Evolutionary conservation across 2,329 filamentous ascomycete species (phyloP).

Genomic region (Pochonia chlamydosporia): DNA sequence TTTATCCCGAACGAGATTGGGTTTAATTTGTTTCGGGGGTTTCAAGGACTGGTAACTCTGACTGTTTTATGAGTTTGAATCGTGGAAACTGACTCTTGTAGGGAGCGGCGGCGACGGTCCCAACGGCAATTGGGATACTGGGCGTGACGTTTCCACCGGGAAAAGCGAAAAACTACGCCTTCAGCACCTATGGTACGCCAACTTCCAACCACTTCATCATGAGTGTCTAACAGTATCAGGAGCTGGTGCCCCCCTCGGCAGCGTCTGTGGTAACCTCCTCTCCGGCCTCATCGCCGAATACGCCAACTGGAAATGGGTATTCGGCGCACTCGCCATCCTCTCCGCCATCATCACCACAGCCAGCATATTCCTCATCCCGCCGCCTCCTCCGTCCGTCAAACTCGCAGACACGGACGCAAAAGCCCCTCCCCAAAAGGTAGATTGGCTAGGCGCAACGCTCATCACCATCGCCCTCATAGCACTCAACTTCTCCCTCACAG

Average conservation of each 20-base stretch:
- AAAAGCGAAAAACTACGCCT: constrained; percentile 65
- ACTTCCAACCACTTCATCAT: neutral
- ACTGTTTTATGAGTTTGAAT: neutral
- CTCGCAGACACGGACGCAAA: neutral
- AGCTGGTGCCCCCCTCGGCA: constrained; percentile 59
- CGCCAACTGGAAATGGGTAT: constrained; percentile 61
- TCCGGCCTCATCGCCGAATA: constrained; percentile 59
- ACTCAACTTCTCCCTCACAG: constrained; percentile 60
- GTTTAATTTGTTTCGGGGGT: constrained; percentile 59
- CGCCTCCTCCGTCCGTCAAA: constrained; percentile 27
- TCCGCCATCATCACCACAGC: constrained; percentile 50
- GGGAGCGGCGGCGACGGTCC: constrained; percentile 64
- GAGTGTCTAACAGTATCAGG: constrained; percentile 24
- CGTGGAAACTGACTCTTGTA: too few relatives aligned
- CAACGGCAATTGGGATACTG: constrained; percentile 65
- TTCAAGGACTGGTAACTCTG: constrained; percentile 51
- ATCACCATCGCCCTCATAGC: constrained; percentile 57
- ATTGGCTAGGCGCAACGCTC: constrained; percentile 61
- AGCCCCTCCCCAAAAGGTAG: constrained; percentile 35
- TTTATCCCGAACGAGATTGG: constrained; percentile 62
- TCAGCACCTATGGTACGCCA: constrained; percentile 52
- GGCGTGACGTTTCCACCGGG: constrained; percentile 62
- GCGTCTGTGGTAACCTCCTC: constrained; percentile 59
- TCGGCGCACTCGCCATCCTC: constrained; percentile 58
- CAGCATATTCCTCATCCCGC: constrained; percentile 55